Evolutionary conservation across 495 filamentous ascomycete species (phyloP).

Genomic region (Lentithecium fluviatile): DNA sequence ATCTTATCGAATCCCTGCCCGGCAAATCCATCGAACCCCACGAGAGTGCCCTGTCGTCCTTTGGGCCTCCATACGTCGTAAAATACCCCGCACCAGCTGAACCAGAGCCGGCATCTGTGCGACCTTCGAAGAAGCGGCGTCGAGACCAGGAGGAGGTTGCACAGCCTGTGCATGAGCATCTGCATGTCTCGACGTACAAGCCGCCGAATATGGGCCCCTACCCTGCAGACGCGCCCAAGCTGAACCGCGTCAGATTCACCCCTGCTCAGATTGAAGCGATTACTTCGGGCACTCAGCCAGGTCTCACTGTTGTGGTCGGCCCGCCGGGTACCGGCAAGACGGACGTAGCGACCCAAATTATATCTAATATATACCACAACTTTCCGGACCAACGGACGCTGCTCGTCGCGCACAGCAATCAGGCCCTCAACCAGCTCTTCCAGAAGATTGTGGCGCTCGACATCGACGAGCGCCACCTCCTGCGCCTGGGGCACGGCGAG

Average conservation of each 20-base stretch:
- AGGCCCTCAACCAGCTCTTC: constrained; percentile 97
- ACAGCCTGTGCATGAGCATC: constrained; percentile 58
- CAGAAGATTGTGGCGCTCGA: constrained; percentile 93
- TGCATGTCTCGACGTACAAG: constrained; percentile 88
- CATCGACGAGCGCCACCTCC: constrained; percentile 91
- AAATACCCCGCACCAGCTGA: constrained; percentile 51
- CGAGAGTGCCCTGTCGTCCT: constrained; percentile 67
- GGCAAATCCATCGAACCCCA: constrained; percentile 78
- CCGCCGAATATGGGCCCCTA: constrained; percentile 90
- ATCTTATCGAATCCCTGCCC: constrained; percentile 83
- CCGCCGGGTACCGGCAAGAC: constrained; percentile 98
- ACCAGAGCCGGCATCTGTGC: constrained; percentile 42
- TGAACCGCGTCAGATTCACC: constrained; percentile 85
- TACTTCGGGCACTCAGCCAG: constrained; percentile 88
- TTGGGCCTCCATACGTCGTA: constrained; percentile 83
- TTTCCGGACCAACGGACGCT: constrained; percentile 90
- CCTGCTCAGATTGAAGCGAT: constrained; percentile 90
- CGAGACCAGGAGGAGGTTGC: constrained; percentile 66
- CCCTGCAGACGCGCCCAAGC: constrained; percentile 78
- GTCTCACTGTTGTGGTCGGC: constrained; percentile 90
- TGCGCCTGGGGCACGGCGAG: constrained; percentile 91
- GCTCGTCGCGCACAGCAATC: constrained; percentile 95
- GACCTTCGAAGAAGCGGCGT: constrained; percentile 74
- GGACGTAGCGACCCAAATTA: constrained; percentile 96
- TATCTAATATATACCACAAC: constrained; percentile 98